A percentile compares a stretch with the other conserved stretches of the same genome.
phyloP scores from a whole-genome alignment of 352 stramenopile genomes.

The Peronospora belbahrii region DNA sequence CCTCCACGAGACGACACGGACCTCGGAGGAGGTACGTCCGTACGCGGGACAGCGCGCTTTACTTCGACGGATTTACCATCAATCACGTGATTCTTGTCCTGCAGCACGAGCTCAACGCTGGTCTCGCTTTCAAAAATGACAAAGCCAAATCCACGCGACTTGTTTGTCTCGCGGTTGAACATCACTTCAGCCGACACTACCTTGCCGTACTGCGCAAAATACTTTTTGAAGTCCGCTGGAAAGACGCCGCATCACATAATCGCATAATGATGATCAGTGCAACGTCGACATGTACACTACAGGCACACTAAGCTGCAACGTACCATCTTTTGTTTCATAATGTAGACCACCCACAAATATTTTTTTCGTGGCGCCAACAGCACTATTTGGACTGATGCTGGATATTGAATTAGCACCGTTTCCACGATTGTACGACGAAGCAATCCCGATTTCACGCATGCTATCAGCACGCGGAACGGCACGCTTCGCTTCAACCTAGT shows the following conservation, averaged over 20 bases:
- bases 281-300: neutral
- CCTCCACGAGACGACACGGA: conserved; percentile 65
- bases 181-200: conserved; percentile 91
- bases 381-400: conserved; percentile 44
- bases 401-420: conserved; percentile 46
- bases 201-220: conserved; percentile 90
- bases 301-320: conserved; percentile 3
- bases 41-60: conserved; percentile 78
- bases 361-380: conserved; percentile 81
- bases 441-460: conserved; percentile 49
- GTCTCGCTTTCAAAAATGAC: conserved; percentile 89
- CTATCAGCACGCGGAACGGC: conserved; percentile 85
- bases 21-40: conserved; percentile 64
- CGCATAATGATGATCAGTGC: neutral
- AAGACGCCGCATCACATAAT: conserved; percentile 1
- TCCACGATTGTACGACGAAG: conserved; percentile 39
- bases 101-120: conserved; percentile 81
- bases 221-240: conserved; percentile 85
- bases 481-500: conserved; percentile 87
- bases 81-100: conserved; percentile 86
- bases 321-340: conserved; percentile 91
- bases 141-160: conserved; percentile 90
- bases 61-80: conserved; percentile 89
- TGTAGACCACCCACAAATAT: conserved; percentile 90
- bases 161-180: conserved; percentile 94